These are phyloP conservation scores for Picea engelmannii DNA, from an alignment of 83 land plant genomes.

Conservation along the genomic window DNA sequence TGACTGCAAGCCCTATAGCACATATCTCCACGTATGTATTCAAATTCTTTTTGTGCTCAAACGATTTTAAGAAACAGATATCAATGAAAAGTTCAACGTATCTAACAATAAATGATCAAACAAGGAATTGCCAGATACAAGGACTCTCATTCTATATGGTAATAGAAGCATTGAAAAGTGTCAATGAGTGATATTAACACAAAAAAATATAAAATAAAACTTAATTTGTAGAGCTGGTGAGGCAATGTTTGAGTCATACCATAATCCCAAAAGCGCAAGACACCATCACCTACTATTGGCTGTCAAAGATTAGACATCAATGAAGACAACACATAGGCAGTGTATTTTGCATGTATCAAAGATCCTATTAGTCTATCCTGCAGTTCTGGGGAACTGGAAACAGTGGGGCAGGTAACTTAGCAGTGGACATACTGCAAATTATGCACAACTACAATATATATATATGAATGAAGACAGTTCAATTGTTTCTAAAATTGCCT, in stretches of 20 bases:
- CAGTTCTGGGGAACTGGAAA: not conserved
- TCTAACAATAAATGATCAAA: too few species aligned
- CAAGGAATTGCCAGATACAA: too few species aligned
- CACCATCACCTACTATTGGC: not conserved
- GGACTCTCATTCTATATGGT: too few species aligned
- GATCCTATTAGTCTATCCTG: not conserved
- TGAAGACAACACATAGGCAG: not conserved
- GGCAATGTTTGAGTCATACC: conserved; percentile 11
- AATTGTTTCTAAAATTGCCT: not conserved
- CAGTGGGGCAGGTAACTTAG: not conserved
- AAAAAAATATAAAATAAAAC: too few species aligned
- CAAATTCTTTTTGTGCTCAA: not conserved
- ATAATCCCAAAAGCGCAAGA: conserved; percentile 10
- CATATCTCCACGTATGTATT: not conserved
- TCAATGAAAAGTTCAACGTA: too few species aligned
- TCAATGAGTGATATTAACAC: too few species aligned
- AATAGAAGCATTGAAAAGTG: too few species aligned
- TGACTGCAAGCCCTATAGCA: not conserved
- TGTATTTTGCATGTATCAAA: conserved; percentile 4
- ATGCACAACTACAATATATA: not conserved
- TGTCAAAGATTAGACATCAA: conserved; percentile 3
- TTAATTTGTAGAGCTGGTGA: not conserved
- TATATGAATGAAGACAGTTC: not conserved
- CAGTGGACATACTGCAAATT: not conserved
- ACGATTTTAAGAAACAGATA: not conserved